Conservation (phyloP, 2,329 filamentous ascomycete genomes). For the Monosporascus sp. region DNA sequence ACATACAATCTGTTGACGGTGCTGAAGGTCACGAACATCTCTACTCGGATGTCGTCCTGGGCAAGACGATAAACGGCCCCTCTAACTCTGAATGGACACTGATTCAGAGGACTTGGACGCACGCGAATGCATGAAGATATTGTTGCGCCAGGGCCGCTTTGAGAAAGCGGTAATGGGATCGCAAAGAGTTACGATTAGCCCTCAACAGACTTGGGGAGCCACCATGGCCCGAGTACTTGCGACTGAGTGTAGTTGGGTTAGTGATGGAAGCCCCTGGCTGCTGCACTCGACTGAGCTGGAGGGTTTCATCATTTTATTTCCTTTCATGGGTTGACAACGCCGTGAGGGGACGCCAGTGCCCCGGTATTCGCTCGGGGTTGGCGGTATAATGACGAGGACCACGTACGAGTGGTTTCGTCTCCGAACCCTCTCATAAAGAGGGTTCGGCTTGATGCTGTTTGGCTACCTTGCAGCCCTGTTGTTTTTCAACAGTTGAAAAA, state of each 20-base stretch:
- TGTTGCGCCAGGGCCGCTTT: constrained; percentile 1
- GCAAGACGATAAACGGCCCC: constrained; percentile 30
- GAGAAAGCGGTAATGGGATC: background rate
- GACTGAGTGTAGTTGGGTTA: constrained; percentile 4
- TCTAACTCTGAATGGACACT: constrained; percentile 10
- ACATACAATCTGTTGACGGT: constrained; percentile 5
- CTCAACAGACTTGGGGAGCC: constrained; percentile 2
- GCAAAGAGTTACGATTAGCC: background rate
- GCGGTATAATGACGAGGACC: constrained; percentile 3
- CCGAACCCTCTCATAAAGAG: background rate
- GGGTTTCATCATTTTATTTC: constrained; percentile 1
- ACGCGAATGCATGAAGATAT: background rate
- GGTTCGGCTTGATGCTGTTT: constrained; percentile 9
- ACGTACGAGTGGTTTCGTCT: constrained; percentile 3
- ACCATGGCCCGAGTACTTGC: constrained; percentile 3
- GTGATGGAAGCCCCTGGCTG: constrained; percentile 1
- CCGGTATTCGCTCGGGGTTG: constrained; percentile 1
- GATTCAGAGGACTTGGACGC: constrained; percentile 9
- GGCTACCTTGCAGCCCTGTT: constrained; percentile 1
- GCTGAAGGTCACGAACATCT: constrained; percentile 9
- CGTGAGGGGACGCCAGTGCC: constrained; percentile 1
- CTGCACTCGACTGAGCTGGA: constrained; percentile 2
- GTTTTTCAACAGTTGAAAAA: background rate
- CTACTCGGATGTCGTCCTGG: constrained; percentile 24
- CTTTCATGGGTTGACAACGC: constrained; percentile 1